Percentiles rank a stretch among this genome's conserved stretches.
These are phyloP conservation scores for Camelina hispida DNA, from an alignment of 345 rosid species.

Conservation along the genomic window DNA sequence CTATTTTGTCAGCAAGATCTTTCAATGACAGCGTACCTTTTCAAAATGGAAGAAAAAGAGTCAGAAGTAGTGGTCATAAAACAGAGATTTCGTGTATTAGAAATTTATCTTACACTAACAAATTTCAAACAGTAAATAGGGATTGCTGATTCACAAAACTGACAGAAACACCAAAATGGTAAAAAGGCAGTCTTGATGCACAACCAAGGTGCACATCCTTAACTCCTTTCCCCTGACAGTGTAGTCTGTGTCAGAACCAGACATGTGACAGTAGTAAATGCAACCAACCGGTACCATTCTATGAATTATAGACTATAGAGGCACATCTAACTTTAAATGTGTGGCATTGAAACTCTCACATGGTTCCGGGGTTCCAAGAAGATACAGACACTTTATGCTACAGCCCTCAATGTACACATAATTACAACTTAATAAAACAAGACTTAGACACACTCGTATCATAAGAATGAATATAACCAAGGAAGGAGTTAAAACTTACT, in stretches of 20 bases:
- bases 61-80: conserved; percentile 15
- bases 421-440: conserved; percentile 10
- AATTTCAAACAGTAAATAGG: background rate
- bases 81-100: background rate
- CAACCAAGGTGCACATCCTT: background rate
- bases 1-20: conserved; percentile 79
- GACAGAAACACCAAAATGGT: background rate
- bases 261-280: background rate
- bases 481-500: conserved; percentile 56
- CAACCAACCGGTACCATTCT: conserved; percentile 15
- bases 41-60: conserved; percentile 36
- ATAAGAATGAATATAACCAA: conserved; percentile 29
- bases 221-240: background rate
- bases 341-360: background rate
- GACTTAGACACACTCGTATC: background rate
- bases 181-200: conserved; percentile 10
- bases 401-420: conserved; percentile 4
- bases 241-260: background rate
- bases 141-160: conserved; percentile 9
- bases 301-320: background rate
- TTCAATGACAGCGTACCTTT: conserved; percentile 84
- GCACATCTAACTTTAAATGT: conserved; percentile 12
- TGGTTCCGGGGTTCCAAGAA: background rate
- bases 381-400: background rate
- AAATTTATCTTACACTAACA: conserved; percentile 12